A percentile compares a stretch with the other conserved stretches of the same genome.
Evolutionary conservation across 495 filamentous ascomycete species (phyloP).

Genomic region (Staphylotrichum tortipilum): DNA sequence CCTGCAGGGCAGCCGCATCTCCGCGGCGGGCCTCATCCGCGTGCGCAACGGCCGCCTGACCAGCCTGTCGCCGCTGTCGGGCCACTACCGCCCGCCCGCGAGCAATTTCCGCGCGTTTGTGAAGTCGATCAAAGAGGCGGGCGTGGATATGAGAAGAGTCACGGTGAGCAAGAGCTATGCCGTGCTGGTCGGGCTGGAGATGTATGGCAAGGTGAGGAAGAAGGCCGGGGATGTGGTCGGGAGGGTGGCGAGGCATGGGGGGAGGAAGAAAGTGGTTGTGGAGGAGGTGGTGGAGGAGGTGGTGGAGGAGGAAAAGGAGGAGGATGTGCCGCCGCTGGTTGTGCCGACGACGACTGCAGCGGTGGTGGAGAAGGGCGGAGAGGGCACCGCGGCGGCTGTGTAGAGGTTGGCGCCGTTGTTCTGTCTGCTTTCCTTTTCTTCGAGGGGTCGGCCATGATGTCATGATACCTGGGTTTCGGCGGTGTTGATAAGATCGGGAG

Average conservation of each 20-base stretch:
- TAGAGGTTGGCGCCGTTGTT: too few species aligned
- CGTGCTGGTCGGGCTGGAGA: conserved; percentile 72
- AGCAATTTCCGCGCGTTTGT: conserved; percentile 76
- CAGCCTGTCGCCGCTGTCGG: conserved; percentile 51
- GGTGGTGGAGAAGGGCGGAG: neutral
- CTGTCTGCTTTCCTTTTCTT: too few species aligned
- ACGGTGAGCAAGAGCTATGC: conserved; percentile 75
- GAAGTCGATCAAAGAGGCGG: conserved; percentile 56
- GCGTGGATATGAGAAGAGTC: conserved; percentile 70
- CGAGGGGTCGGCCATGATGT: too few species aligned
- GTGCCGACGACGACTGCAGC: too few species aligned
- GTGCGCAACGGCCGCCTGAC: conserved; percentile 68
- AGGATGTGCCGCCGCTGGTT: neutral
- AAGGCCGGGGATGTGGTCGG: conserved; percentile 46
- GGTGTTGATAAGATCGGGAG: too few species aligned
- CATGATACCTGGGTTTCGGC: too few species aligned
- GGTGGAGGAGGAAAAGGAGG: neutral
- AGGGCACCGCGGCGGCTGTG: too few species aligned
- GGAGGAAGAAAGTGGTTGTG: conserved; percentile 31
- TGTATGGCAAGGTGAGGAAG: conserved; percentile 55
- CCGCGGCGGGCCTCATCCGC: conserved; percentile 77
- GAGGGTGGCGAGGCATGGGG: conserved; percentile 33
- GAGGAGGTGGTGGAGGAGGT: neutral
- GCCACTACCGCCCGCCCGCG: conserved; percentile 79
- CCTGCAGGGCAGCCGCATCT: conserved; percentile 69